Base-by-base conservation (phyloP, 805 yeast genomes). In the Candida pini region DNA sequence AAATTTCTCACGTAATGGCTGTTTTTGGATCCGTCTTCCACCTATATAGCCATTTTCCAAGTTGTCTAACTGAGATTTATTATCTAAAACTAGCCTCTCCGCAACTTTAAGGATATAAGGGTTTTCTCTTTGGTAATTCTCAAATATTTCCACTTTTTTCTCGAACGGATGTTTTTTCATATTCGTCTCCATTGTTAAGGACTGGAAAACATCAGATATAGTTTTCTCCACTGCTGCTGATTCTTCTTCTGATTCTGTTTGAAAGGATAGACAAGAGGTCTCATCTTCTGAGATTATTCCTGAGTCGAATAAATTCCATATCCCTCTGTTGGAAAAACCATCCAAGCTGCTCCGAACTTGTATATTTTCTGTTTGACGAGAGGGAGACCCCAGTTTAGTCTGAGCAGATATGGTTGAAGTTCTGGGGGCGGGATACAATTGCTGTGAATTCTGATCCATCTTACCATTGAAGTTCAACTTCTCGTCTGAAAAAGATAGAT, bases 281-380 rank as follows among this genome's bases (percentile, higher is more conserved):
- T 14, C 10, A 6, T 18, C 21, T 18, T 9, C 18, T 9, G 31
- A n/a, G 15, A 19, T 28, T 27, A n/a, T 21, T 18, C n/a, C 15
- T 19, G 10, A 17, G 9, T 22, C 31, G 28, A 33, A 33, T 10
- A 33, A 23, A 18, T 33, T 28, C 36, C 31, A 26, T 8, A 32
- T 14, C 12, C 26, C 30, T 9, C 16, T 10, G n/a, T 14, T 22
- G 18, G 19, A 18, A 8, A 13, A 19, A 14, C 16, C 6, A n/a
- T 8, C n/a, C 12, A 13, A 5, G 4, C 17, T 24, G 16, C 15
- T 22, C 8, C 12, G 13, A 24, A 12, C 14, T 9, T 15, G 17
- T 12, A 12, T 12, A 19, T 17, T 15, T 17, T 15, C 22, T 15
- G 13, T 10, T 13, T 13, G 5, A 9, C 16, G 9, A 24, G 12